These are phyloP conservation scores for Gossypium gossypioides DNA, from an alignment of 441 rosid species.

Conservation along the genomic window DNA sequence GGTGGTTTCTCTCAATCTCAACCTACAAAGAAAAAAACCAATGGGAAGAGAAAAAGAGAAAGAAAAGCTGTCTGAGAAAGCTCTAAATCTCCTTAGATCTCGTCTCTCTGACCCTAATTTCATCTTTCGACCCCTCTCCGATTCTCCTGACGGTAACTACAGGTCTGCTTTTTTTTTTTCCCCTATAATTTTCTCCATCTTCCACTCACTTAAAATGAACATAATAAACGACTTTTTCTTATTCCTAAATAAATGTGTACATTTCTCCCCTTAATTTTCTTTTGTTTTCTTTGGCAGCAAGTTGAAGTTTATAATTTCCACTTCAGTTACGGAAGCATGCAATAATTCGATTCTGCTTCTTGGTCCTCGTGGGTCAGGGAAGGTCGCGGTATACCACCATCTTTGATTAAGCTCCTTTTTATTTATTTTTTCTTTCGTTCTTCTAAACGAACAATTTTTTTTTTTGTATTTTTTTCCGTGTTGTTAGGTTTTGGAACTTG, in stretches of 20 bases:
- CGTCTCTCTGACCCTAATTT: constrained; percentile 61
- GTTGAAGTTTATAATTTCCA: constrained; percentile 63
- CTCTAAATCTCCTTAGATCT: constrained; percentile 50
- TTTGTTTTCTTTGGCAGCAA: constrained; percentile 35
- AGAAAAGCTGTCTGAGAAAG: constrained; percentile 36
- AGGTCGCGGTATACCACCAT: constrained; percentile 45
- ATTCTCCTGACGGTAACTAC: constrained; percentile 67
- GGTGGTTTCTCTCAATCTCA: not conserved
- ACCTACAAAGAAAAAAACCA: not conserved
- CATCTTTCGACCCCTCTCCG: constrained; percentile 51
- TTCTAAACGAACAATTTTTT: not conserved
- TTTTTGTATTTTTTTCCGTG: not conserved
- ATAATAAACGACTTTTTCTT: not conserved
- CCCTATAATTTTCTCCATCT: not conserved
- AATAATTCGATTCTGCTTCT: constrained; percentile 87
- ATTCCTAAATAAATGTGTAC: too few relatives aligned
- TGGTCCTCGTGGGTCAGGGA: constrained; percentile 95
- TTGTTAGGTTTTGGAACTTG: constrained; percentile 76
- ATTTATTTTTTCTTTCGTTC: not conserved
- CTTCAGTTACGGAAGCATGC: constrained; percentile 70
- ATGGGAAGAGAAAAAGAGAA: constrained; percentile 45
- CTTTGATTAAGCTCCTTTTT: not conserved
- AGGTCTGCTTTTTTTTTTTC: constrained; percentile 33
- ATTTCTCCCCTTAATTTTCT: not conserved
- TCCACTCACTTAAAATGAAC: not conserved